Base-by-base conservation (phyloP, 2,329 filamentous ascomycete species). In the Aspergillus melleus region DNA sequence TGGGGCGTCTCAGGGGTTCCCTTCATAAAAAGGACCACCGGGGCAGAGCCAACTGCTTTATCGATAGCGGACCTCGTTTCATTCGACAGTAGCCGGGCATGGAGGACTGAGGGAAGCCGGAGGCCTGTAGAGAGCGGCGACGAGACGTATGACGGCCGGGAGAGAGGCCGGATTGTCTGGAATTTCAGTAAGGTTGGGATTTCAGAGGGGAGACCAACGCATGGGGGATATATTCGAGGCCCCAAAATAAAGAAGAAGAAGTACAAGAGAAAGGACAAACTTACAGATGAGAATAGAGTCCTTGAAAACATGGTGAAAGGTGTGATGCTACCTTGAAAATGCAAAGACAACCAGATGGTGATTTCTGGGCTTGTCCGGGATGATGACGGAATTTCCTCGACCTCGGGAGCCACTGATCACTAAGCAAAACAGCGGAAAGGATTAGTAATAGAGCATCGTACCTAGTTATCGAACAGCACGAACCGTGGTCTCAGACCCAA, bases 21-120 rank as follows among this genome's bases (percentile, higher is more conserved):
- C 83, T 99, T 99, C 95, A 99, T 99, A 83, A 99, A 99, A 59
- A 99, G 84, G 1, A 99, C 95, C 0, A 99, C 94, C 2, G 94
- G 94, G 0, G 93, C 90, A 0, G 92, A 93, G 24, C 81, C 83
- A 16, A 99, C 89, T 32, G 94, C 94, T 76, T 92, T 91, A 77
- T 97, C 91, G 70, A 99, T 99, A 26, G 93, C 92, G 44, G 86
- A 79, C 63, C 85, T 87, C 11, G 91, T 95, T 72, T 92, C 86
- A 68, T 88, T 85, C 32, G 94, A 97, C 52, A 99, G 85, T 46
- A 91, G 84, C 59, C 92, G 89, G 60, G 72, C 70, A 58, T 76
- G 67, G 50, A 75, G 64, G 44, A 63, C 57, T 20, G 70, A 67
- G 16, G 71, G 71, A 16, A 84, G 78, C 66, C 81, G 77, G 56